Evolutionary conservation across 2,329 filamentous ascomycete genomes (phyloP).

Genomic region (Metarhizium sp.): DNA sequence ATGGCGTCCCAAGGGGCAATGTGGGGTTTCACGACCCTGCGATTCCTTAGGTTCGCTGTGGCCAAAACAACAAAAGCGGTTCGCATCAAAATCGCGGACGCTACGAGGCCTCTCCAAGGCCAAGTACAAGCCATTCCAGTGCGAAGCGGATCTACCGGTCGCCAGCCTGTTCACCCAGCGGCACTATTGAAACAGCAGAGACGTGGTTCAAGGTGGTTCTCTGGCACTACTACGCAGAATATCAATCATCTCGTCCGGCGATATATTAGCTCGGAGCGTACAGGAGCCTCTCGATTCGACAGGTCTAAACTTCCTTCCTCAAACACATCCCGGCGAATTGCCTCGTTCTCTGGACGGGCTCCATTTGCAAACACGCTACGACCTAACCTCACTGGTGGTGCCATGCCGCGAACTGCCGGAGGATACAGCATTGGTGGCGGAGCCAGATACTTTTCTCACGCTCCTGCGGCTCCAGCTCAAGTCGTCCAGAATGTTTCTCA

Average conservation of each 20-base stretch:
- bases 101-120: constrained; percentile 33
- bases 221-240: constrained; percentile 31
- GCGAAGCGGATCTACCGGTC: constrained; percentile 27
- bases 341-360: constrained; percentile 60
- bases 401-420: constrained; percentile 73
- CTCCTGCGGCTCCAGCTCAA: constrained; percentile 74
- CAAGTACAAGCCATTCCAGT: constrained; percentile 37
- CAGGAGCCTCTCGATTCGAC: constrained; percentile 28
- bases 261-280: constrained; percentile 36
- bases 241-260: constrained; percentile 38
- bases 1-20: constrained; percentile 50
- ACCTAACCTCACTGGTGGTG: constrained; percentile 84
- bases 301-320: constrained; percentile 40
- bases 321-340: constrained; percentile 39
- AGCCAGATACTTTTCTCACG: constrained; percentile 83
- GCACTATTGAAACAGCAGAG: constrained; percentile 41
- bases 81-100: constrained; percentile 37
- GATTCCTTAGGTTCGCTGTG: constrained; percentile 43
- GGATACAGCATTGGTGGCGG: constrained; percentile 73
- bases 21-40: constrained; percentile 47
- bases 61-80: constrained; percentile 41
- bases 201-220: constrained; percentile 36
- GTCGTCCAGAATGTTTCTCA: constrained; percentile 93
- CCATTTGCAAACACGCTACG: constrained; percentile 85
- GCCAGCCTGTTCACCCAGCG: constrained; percentile 46